A percentile compares a stretch with the other conserved stretches of the same genome.
Conservation (phyloP, 2,329 filamentous ascomycete genomes). For the Fusarium praegraminearum region DNA sequence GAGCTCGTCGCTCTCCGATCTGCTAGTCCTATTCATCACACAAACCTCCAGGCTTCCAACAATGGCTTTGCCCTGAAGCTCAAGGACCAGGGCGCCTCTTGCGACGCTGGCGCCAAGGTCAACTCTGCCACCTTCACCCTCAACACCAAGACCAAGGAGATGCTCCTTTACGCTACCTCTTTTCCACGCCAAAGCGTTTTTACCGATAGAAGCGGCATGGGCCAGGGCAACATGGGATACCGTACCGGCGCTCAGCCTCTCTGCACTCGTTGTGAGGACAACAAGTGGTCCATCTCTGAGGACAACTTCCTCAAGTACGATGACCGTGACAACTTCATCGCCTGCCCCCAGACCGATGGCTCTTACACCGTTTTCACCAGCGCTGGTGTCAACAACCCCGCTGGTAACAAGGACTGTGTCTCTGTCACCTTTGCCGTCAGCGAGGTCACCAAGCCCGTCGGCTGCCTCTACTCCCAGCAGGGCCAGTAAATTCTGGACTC, state of each 20-base stretch:
- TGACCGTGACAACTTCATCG: conserved; percentile 57
- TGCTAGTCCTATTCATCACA: conserved; percentile 62
- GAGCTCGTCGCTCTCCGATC: conserved; percentile 63
- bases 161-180: conserved; percentile 59
- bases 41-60: conserved; percentile 57
- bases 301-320: conserved; percentile 60
- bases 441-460: conserved; percentile 48
- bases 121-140: conserved; percentile 65
- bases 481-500: conserved; percentile 7
- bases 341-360: conserved; percentile 60
- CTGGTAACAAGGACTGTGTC: conserved; percentile 54
- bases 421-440: conserved; percentile 54
- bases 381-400: conserved; percentile 52
- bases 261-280: conserved; percentile 59
- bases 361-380: conserved; percentile 58
- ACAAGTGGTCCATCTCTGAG: conserved; percentile 60
- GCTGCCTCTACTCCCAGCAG: conserved; percentile 53
- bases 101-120: conserved; percentile 54
- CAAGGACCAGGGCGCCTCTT: conserved; percentile 61
- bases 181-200: conserved; percentile 61
- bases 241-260: conserved; percentile 57
- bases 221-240: conserved; percentile 67
- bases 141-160: conserved; percentile 54
- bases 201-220: conserved; percentile 69
- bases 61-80: conserved; percentile 60